Evolutionary conservation across 495 filamentous ascomycete species (phyloP).

Genomic region (Xylaria sp.): DNA sequence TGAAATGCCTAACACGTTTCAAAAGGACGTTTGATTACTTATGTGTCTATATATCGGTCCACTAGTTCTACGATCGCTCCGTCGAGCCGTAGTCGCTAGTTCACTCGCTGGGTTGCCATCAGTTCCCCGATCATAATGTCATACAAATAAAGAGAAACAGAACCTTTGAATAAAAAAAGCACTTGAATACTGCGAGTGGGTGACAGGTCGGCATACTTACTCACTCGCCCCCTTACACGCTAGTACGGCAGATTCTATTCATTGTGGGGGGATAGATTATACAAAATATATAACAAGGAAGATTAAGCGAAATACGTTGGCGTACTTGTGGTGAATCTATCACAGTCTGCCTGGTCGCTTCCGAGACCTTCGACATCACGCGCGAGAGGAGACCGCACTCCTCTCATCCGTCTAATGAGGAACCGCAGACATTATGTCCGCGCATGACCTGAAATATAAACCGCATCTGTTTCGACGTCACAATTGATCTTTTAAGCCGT

Average conservation of each 20-base stretch:
- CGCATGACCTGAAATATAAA: not conserved
- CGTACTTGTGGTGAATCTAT: not conserved
- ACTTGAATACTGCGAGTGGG: not conserved
- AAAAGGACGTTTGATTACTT: not conserved
- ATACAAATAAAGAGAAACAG: not conserved
- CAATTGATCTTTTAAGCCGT: not conserved
- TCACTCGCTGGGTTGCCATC: not conserved
- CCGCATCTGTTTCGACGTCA: not conserved
- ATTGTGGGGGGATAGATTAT: not conserved
- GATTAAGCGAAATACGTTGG: not conserved
- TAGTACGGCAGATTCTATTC: not conserved
- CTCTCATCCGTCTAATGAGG: no score
- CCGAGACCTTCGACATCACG: not conserved
- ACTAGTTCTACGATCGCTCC: not conserved
- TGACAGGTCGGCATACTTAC: not conserved
- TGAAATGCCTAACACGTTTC: not conserved
- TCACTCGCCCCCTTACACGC: not conserved
- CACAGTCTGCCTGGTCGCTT: not conserved
- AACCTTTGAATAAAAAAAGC: not conserved
- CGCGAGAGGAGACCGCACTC: not conserved
- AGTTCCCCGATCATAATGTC: not conserved
- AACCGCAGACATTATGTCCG: not conserved
- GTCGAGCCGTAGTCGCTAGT: not conserved
- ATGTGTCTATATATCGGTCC: not conserved
- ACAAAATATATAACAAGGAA: not conserved